phyloP scores from a whole-genome alignment of 2,329 filamentous ascomycete species.

The Colletotrichum eleusines region DNA sequence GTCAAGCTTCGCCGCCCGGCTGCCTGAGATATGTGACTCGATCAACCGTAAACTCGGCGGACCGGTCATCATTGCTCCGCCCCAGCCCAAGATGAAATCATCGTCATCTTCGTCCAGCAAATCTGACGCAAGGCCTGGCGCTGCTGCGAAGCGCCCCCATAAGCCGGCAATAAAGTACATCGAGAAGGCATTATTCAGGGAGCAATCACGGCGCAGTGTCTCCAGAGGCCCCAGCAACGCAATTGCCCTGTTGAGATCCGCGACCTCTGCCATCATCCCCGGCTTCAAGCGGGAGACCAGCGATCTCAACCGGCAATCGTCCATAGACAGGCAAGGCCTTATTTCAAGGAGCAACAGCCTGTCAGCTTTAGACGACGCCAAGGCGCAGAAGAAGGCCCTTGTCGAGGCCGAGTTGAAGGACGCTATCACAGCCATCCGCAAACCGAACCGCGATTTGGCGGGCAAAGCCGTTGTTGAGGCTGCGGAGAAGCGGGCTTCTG shows the following conservation, averaged over 20 bases:
- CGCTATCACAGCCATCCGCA: slow-evolving; percentile 79
- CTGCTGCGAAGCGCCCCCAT: slow-evolving; percentile 62
- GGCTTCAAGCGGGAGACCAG: slow-evolving; percentile 77
- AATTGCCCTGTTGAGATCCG: slow-evolving; percentile 75
- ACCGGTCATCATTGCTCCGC: slow-evolving; percentile 69
- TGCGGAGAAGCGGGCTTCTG: slow-evolving; percentile 69
- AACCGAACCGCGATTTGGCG: slow-evolving; percentile 79
- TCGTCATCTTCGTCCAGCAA: slow-evolving; percentile 47
- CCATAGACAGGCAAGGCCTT: slow-evolving; percentile 56
- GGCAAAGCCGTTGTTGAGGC: slow-evolving; percentile 76
- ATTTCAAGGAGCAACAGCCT: slow-evolving; percentile 60
- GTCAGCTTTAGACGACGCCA: slow-evolving; percentile 65
- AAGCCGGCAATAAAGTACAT: slow-evolving; percentile 64
- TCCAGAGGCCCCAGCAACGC: slow-evolving; percentile 68
- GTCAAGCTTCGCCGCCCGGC: slow-evolving; percentile 76
- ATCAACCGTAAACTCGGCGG: slow-evolving; percentile 84
- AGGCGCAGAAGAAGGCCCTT: slow-evolving; percentile 73
- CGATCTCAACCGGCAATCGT: slow-evolving; percentile 57
- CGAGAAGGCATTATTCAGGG: slow-evolving; percentile 72
- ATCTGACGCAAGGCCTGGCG: slow-evolving; percentile 63
- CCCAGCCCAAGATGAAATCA: slow-evolving; percentile 62
- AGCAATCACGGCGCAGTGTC: slow-evolving; percentile 65
- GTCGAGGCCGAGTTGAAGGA: slow-evolving; percentile 79
- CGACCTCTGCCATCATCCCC: slow-evolving; percentile 71
- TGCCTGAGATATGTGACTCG: slow-evolving; percentile 77